These are phyloP conservation scores for Erythrophleum fordii DNA, from an alignment of 306 rosid species.

Conservation along the genomic window DNA sequence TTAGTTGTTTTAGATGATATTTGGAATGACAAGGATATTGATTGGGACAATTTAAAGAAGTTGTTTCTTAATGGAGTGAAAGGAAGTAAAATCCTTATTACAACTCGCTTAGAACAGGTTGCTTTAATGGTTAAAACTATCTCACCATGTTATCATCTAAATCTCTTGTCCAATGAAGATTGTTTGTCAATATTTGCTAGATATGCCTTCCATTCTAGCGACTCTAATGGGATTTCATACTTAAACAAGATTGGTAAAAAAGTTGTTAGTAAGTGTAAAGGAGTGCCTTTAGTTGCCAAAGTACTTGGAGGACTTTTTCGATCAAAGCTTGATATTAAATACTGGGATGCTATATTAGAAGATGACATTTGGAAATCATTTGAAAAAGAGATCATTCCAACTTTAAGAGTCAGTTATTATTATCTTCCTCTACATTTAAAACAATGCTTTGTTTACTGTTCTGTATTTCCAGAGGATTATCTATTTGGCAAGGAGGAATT, in stretches of 20 bases:
- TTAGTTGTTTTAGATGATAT: constrained; percentile 34
- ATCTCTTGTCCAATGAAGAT: not conserved
- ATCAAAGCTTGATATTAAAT: not conserved
- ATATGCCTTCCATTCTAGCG: not conserved
- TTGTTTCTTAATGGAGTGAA: not conserved
- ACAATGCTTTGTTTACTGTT: constrained; percentile 11
- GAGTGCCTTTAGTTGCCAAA: constrained; percentile 28
- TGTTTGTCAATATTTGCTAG: constrained; percentile 15
- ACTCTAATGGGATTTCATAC: not conserved
- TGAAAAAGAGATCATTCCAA: not conserved
- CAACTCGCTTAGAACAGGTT: constrained; percentile 5
- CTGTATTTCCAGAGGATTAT: not conserved
- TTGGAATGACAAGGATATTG: not conserved
- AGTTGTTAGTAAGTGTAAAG: not conserved
- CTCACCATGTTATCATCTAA: not conserved
- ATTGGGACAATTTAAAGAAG: not conserved
- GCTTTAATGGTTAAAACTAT: not conserved
- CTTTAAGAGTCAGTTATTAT: not conserved
- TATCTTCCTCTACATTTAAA: constrained; percentile 1
- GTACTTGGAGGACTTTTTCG: constrained; percentile 26
- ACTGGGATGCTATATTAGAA: not conserved
- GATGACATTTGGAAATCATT: not conserved
- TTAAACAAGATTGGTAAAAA: not conserved
- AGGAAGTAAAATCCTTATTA: constrained; percentile 36
- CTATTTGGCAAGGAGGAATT: not conserved